Conservation (phyloP, 257 asterid species). For the Solanum medicagineum region DNA sequence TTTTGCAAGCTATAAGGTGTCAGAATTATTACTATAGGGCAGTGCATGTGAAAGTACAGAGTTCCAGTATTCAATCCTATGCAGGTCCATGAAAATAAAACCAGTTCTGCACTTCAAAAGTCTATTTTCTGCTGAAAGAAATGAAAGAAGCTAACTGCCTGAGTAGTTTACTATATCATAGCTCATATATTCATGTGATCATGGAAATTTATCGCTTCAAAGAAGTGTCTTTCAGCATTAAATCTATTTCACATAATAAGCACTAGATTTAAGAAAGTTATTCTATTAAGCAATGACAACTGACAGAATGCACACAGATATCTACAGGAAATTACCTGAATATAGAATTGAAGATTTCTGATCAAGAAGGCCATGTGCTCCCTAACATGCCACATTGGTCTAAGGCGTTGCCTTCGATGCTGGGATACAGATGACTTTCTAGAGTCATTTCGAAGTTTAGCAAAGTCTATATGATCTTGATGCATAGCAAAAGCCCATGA, state of each 20-base stretch:
- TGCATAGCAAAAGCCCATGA: conserved; percentile 97
- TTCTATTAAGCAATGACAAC: not conserved
- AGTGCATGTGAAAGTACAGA: not conserved
- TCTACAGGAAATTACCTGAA: conserved; percentile 47
- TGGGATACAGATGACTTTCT: conserved; percentile 39
- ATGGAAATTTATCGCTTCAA: not conserved
- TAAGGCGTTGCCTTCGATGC: conserved; percentile 64
- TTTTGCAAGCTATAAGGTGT: not conserved
- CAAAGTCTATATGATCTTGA: conserved; percentile 80
- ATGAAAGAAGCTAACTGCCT: not conserved
- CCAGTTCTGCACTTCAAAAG: not conserved
- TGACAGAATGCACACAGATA: not conserved
- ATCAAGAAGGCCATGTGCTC: conserved; percentile 99
- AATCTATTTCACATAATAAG: not conserved
- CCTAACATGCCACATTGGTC: conserved; percentile 94
- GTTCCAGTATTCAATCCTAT: not conserved
- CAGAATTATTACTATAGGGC: not conserved
- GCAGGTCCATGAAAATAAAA: not conserved
- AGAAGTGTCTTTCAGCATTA: not conserved
- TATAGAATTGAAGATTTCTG: conserved; percentile 87
- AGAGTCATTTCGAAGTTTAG: conserved; percentile 37
- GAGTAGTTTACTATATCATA: not conserved
- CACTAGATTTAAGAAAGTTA: not conserved
- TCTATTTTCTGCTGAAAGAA: not conserved
- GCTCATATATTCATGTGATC: not conserved